These are phyloP conservation scores for Stagonosporopsis chrysanthemi DNA, from an alignment of 2,329 filamentous ascomycete genomes.

Conservation along the genomic window DNA sequence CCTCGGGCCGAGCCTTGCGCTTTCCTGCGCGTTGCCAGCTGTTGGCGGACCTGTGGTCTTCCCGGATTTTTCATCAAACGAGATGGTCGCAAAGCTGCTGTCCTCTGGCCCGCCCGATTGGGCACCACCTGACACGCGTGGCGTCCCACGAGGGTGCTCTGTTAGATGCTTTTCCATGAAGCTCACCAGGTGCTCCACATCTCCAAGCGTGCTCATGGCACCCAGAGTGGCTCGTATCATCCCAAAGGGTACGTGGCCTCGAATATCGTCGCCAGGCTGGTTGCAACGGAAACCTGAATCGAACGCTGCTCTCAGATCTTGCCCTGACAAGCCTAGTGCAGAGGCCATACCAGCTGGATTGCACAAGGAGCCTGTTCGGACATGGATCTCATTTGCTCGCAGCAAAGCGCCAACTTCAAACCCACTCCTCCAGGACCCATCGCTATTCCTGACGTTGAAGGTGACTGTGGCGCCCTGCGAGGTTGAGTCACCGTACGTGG, in stretches of 20 bases:
- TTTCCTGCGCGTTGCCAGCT: background rate
- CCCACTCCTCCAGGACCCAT: slow-evolving; percentile 64
- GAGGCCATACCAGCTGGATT: slow-evolving; percentile 61
- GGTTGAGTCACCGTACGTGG: slow-evolving; percentile 59
- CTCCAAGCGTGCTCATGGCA: slow-evolving; percentile 65
- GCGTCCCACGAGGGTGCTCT: slow-evolving; percentile 6
- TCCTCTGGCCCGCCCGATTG: slow-evolving; percentile 2
- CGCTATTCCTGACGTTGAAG: slow-evolving; percentile 65
- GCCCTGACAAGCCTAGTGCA: slow-evolving; percentile 59
- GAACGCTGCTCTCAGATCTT: slow-evolving; percentile 63
- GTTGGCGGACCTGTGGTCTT: background rate
- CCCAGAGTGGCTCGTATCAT: slow-evolving; percentile 69
- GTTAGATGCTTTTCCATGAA: slow-evolving; percentile 12
- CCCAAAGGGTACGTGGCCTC: slow-evolving; percentile 63
- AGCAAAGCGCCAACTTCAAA: slow-evolving; percentile 66
- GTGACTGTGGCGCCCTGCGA: slow-evolving; percentile 69
- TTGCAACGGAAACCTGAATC: slow-evolving; percentile 66
- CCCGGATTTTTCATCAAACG: slow-evolving; percentile 1
- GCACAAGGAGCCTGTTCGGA: slow-evolving; percentile 66
- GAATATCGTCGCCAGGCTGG: slow-evolving; percentile 58
- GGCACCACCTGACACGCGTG: background rate
- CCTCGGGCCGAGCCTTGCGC: slow-evolving; percentile 8
- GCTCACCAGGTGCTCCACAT: slow-evolving; percentile 53
- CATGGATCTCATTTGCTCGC: slow-evolving; percentile 63
- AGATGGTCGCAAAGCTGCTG: slow-evolving; percentile 1